phyloP scores from a whole-genome alignment of 1,139 yeast species.

The Suhomyces choctaworum region DNA sequence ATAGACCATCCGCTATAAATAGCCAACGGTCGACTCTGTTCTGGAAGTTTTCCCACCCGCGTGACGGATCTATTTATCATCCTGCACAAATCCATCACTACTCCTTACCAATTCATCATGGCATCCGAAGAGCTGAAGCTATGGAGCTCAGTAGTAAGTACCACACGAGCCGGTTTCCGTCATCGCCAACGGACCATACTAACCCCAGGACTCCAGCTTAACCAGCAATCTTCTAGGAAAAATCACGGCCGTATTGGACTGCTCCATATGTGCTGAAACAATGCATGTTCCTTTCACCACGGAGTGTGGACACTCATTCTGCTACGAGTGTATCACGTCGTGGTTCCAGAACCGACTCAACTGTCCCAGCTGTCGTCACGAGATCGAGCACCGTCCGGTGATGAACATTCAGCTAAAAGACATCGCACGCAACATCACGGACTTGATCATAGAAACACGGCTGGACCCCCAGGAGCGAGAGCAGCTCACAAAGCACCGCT shows the following conservation, averaged over 20 bases:
- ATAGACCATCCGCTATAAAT: no score
- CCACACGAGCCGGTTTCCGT: not conserved
- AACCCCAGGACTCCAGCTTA: slow-evolving; percentile 21
- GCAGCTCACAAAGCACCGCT: slow-evolving; percentile 23
- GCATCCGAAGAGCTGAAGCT: slow-evolving; percentile 10
- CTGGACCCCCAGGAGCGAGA: slow-evolving; percentile 22
- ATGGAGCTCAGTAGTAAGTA: slow-evolving; percentile 20
- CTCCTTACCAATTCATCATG: no score
- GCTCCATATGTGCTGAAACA: slow-evolving; percentile 45
- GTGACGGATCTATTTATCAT: no score
- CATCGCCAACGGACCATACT: slow-evolving; percentile 10
- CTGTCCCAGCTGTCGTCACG: slow-evolving; percentile 58
- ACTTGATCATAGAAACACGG: slow-evolving; percentile 29
- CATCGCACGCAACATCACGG: slow-evolving; percentile 32
- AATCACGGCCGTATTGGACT: slow-evolving; percentile 33
- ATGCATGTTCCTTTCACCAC: slow-evolving; percentile 47
- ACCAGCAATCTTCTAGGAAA: slow-evolving; percentile 23
- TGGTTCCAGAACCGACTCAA: slow-evolving; percentile 53
- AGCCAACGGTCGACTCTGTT: no score
- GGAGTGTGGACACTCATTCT: slow-evolving; percentile 48
- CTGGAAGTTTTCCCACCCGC: no score
- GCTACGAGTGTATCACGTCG: slow-evolving; percentile 48
- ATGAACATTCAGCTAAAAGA: slow-evolving; percentile 46
- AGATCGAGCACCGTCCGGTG: slow-evolving; percentile 43
- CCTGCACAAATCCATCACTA: no score